Conservation (phyloP, 768 basidiomycete species). For the Hericium erinaceus region DNA sequence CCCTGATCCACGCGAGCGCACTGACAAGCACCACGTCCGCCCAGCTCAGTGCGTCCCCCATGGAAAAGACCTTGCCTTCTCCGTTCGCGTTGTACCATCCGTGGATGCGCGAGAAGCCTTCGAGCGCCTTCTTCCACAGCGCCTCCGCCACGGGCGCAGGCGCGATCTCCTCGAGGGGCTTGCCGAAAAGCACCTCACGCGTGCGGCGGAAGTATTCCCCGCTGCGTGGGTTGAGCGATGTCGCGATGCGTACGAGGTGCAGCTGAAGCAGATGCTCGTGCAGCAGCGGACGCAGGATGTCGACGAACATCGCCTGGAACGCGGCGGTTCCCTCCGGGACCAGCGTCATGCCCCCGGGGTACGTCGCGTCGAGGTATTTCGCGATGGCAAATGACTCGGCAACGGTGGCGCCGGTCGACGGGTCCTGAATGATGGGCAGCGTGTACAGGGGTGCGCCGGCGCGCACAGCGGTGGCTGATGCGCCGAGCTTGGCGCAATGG, state of each 20-base stretch:
- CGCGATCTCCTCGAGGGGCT: background rate
- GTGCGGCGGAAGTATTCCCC: background rate
- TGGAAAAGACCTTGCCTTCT: background rate
- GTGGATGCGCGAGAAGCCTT: background rate
- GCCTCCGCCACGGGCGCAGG: background rate
- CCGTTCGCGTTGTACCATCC: background rate
- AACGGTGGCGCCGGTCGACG: background rate
- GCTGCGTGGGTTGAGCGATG: background rate
- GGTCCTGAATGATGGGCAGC: background rate
- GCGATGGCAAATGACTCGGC: background rate
- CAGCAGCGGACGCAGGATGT: background rate
- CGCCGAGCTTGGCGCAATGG: background rate
- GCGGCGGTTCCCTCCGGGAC: background rate
- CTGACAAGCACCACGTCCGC: background rate
- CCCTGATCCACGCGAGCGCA: background rate
- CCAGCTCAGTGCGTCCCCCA: background rate
- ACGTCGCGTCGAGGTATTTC: background rate
- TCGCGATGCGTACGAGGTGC: background rate
- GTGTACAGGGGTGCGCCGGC: background rate
- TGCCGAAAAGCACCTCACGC: background rate
- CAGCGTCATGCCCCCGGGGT: conserved; percentile 9
- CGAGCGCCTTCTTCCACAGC: background rate
- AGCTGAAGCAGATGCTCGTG: background rate
- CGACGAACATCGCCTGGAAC: background rate
- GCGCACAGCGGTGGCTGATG: background rate